phyloP scores from a whole-genome alignment of 2,329 filamentous ascomycete genomes.

The Fusarium protoensiforme region DNA sequence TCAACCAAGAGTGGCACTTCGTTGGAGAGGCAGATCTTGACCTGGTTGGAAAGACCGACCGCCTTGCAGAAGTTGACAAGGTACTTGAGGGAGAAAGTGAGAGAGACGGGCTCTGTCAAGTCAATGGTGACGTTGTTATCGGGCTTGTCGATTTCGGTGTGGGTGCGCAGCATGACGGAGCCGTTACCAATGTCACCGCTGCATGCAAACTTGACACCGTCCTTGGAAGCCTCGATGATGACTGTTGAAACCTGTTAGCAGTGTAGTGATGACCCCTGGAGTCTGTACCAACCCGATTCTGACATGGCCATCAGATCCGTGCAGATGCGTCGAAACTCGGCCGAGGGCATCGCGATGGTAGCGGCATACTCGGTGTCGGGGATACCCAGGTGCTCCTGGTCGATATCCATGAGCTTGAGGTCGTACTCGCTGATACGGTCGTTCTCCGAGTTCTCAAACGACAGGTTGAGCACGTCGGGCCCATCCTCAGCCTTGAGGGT shows the following conservation, averaged over 20 bases:
- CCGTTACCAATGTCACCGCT: constrained; percentile 96
- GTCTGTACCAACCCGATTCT: constrained; percentile 81
- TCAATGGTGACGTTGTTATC: constrained; percentile 88
- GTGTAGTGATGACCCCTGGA: not conserved
- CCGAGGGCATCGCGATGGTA: constrained; percentile 86
- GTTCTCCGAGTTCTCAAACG: constrained; percentile 89
- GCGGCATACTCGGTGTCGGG: constrained; percentile 98
- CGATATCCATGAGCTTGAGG: constrained; percentile 99
- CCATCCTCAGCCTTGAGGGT: constrained; percentile 98
- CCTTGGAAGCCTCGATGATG: constrained; percentile 94
- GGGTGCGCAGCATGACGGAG: constrained; percentile 88
- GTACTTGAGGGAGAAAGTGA: constrained; percentile 99
- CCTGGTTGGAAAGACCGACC: constrained; percentile 79
- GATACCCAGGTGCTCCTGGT: constrained; percentile 98
- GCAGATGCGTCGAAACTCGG: constrained; percentile 95
- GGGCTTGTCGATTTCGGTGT: constrained; percentile 90
- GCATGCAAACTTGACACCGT: constrained; percentile 95
- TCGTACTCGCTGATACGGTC: constrained; percentile 99
- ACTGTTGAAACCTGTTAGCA: constrained; percentile 63
- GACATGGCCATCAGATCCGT: constrained; percentile 91
- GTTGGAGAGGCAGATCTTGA: constrained; percentile 94
- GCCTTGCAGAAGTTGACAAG: constrained; percentile 99
- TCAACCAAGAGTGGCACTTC: constrained; percentile 97
- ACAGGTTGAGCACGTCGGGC: constrained; percentile 93
- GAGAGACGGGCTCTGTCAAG: constrained; percentile 88